Conservation (phyloP, 805 yeast genomes). For the Hemisphaericaspora nanyangensis region DNA sequence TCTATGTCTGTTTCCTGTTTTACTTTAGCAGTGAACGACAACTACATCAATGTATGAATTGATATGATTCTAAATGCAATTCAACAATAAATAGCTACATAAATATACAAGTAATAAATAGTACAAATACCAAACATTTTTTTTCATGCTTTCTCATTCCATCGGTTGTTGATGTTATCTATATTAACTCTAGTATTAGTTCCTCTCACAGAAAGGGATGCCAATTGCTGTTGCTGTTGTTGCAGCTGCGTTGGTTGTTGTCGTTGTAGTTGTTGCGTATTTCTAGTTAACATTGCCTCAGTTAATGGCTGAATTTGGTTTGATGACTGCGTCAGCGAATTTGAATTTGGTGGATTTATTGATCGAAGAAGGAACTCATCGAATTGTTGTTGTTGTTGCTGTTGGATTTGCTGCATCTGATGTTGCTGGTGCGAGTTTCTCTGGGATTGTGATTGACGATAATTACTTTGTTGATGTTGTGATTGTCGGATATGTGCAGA, state of each 20-base stretch:
- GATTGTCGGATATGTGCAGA: background rate
- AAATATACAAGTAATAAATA: too few species aligned
- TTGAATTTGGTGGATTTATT: background rate
- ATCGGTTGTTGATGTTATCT: slow-evolving; percentile 7
- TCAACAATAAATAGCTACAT: too few species aligned
- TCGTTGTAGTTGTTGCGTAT: slow-evolving; percentile 3
- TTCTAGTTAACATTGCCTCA: background rate
- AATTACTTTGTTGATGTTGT: slow-evolving; percentile 2
- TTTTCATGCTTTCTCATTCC: background rate
- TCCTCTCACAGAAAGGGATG: background rate
- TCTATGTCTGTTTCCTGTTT: too few species aligned
- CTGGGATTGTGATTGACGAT: background rate
- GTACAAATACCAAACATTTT: background rate
- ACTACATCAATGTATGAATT: too few species aligned
- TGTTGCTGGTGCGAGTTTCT: background rate
- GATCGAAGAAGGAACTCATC: slow-evolving; percentile 4
- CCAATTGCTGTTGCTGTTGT: background rate
- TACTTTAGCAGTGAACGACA: too few species aligned
- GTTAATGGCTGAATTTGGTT: background rate
- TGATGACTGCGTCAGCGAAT: background rate
- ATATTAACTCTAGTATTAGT: background rate
- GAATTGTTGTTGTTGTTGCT: slow-evolving; percentile 6
- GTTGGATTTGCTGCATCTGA: slow-evolving; percentile 5
- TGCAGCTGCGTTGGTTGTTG: background rate
- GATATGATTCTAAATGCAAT: too few species aligned